phyloP scores from a whole-genome alignment of 305 asterid genomes.

The Galium porrigens region DNA sequence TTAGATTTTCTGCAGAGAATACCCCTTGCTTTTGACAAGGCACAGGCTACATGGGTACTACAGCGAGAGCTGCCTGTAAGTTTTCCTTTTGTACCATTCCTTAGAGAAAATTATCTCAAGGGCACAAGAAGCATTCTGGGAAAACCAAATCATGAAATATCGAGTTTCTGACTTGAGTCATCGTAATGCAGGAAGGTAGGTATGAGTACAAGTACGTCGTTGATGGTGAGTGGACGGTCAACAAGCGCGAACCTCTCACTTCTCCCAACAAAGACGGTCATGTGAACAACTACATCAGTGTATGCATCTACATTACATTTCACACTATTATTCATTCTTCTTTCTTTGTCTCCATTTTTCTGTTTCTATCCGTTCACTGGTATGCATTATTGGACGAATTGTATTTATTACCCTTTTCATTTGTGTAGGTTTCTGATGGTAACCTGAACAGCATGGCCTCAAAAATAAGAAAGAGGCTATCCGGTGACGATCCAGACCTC shows the following conservation, averaged over 20 bases:
- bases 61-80: conserved; percentile 57
- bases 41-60: conserved; percentile 50
- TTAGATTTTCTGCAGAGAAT: conserved; percentile 40
- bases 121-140: neutral
- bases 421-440: conserved; percentile 41
- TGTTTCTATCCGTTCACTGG: neutral
- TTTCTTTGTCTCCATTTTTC: neutral
- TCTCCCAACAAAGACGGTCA: conserved; percentile 63
- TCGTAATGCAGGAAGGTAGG: conserved; percentile 55
- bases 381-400: neutral
- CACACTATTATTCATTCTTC: conserved; percentile 3
- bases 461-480: conserved; percentile 41
- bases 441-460: conserved; percentile 29
- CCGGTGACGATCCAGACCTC: conserved; percentile 51
- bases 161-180: neutral
- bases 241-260: conserved; percentile 39
- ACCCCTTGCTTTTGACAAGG: conserved; percentile 46
- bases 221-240: conserved; percentile 70
- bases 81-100: neutral
- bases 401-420: neutral
- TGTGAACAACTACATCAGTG: conserved; percentile 61
- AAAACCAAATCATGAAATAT: neutral
- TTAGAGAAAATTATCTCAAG: neutral
- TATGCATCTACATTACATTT: conserved; percentile 1
- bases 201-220: conserved; percentile 85